Percentiles rank a stretch among this genome's conserved stretches.
These are phyloP conservation scores for Lactarius quietus DNA, from an alignment of 768 basidiomycete species.

Conservation along the genomic window DNA sequence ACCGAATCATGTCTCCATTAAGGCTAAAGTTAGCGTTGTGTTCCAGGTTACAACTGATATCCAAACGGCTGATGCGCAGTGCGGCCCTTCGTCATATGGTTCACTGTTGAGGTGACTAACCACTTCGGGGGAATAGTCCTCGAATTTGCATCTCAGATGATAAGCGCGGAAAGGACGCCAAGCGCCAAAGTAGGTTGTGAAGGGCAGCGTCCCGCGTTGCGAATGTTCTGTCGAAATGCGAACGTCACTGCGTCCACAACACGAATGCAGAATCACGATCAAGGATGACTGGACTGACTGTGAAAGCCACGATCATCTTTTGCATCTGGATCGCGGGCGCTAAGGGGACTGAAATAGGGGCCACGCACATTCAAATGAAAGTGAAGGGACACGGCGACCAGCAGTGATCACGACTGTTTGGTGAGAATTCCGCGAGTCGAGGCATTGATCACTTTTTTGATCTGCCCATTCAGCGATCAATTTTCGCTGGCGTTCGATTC, in stretches of 20 bases:
- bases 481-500: background rate
- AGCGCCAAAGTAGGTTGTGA: background rate
- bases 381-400: background rate
- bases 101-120: background rate
- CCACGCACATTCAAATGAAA: background rate
- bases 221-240: conserved; percentile 1
- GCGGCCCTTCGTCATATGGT: background rate
- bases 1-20: background rate
- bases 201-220: background rate
- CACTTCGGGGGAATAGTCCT: background rate
- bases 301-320: background rate
- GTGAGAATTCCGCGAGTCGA: background rate
- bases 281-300: background rate
- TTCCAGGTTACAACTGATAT: background rate
- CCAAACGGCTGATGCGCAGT: background rate
- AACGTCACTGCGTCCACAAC: background rate
- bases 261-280: conserved; percentile 5
- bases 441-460: background rate
- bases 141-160: background rate
- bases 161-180: background rate
- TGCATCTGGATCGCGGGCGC: background rate
- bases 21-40: background rate
- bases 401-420: background rate
- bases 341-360: conserved; percentile 1
- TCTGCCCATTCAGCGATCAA: background rate